Percentiles rank a stretch among this genome's conserved stretches.
Conservation (phyloP, 768 basidiomycete genomes). For the Cystobasidium tubakii region DNA sequence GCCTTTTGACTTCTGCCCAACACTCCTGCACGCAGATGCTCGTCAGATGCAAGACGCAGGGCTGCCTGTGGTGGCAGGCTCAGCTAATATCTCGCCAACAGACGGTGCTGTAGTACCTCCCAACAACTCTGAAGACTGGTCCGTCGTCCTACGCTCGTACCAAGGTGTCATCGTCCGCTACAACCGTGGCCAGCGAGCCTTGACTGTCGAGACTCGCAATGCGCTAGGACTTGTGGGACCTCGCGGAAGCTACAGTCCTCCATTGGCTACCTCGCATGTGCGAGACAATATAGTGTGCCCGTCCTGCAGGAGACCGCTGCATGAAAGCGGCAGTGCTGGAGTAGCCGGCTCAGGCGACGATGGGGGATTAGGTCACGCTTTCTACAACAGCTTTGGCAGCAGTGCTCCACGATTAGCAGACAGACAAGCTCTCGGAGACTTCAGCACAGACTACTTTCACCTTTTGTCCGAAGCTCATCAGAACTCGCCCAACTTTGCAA, state of each 20-base stretch:
- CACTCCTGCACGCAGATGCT: background rate
- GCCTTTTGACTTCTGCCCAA: background rate
- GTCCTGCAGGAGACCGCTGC: background rate
- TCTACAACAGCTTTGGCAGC: conserved; percentile 6
- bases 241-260: background rate
- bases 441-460: conserved; percentile 33
- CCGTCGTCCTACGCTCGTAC: conserved; percentile 25
- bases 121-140: conserved; percentile 18
- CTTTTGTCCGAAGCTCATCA: conserved; percentile 13
- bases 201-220: conserved; percentile 6
- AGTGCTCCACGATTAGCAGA: background rate
- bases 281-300: background rate
- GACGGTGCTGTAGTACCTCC: background rate
- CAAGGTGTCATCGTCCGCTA: conserved; percentile 21
- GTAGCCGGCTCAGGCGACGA: background rate
- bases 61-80: background rate
- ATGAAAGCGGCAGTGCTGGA: background rate
- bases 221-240: background rate
- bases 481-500: background rate
- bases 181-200: background rate
- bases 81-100: background rate
- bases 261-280: background rate
- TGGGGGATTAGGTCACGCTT: background rate
- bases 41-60: background rate
- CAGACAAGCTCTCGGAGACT: background rate